Evolutionary conservation across 2,329 filamentous ascomycete species (phyloP), one percentile per base, ranked within the genome.

Genomic region (Arthrobotrys musiformis): DNA sequence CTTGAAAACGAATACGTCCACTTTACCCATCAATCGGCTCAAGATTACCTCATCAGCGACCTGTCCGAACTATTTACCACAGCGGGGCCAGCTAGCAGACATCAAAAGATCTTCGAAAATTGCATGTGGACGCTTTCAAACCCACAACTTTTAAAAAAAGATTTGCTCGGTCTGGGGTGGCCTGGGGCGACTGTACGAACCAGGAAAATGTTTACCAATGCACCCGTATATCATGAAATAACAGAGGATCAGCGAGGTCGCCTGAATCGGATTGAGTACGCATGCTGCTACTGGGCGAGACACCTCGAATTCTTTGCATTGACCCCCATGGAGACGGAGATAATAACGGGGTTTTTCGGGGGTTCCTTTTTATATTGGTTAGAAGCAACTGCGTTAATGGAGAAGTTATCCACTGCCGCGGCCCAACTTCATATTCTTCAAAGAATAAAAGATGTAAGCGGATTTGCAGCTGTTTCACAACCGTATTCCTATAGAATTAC

Each of bases 11-110:
- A 48, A 1, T 70, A 33, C 0, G 46, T 86, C 6, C 83, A 81
- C 61, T 83, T 85, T 76, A 81, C 86, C 0, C 84, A 86, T 73
- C 83, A 85, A 40, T 60, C 54, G 19, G 54, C 30, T 8, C 37
- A 60, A 17, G 54, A 60, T n/a, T 60, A 60, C 28, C 72, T 86
- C 84, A 2, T 85, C 84, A 0, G 85, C 33, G 46, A 24, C 0
- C 24, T 15, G 8, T 46, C 19, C 19, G 17, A 26, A 7, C 1
- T 33, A 13, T 30, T 63, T 19, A 17, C 17, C 15, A n/a, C 6
- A 26, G 82, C 83, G 1, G 33, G 60, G 2, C 44, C 64, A 17
- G 40, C 79, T 0, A 70, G 79, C 15, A 5, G 42, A 46, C 40
- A 80, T 13, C 4, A 15, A n/a, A 5, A 54, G 5, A 30, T 63